Evolutionary conservation across 805 yeast species (phyloP).

Genomic region (Candida railenensis): DNA sequence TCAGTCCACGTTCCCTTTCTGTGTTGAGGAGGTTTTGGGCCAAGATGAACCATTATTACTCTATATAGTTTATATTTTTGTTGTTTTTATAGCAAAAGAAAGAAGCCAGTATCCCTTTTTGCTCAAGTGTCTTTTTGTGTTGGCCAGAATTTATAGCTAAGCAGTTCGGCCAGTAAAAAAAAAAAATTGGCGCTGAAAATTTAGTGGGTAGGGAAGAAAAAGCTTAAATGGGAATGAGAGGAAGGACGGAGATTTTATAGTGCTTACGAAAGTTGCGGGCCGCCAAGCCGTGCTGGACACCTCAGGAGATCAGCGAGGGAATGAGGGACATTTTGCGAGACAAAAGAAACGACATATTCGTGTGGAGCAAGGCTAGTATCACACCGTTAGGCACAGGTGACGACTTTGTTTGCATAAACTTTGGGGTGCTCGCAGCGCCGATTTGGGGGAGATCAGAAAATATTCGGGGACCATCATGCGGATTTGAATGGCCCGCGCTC

Average conservation of each 20-base stretch:
- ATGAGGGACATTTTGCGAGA: too few species aligned
- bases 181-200: too few species aligned
- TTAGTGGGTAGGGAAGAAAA: too few species aligned
- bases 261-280: too few species aligned
- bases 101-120: too few species aligned
- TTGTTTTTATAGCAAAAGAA: background rate
- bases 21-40: conserved; percentile 79
- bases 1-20: conserved; percentile 65
- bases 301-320: background rate
- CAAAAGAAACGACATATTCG: too few species aligned
- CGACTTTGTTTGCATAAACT: background rate
- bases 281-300: background rate
- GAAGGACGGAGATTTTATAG: background rate
- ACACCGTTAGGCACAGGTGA: background rate
- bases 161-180: too few species aligned
- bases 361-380: background rate
- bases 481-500: background rate
- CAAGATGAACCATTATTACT: conserved; percentile 77
- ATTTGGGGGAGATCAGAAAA: too few species aligned
- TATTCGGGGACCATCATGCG: background rate
- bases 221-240: background rate
- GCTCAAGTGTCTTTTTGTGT: too few species aligned
- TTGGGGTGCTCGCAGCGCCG: background rate
- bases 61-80: too few species aligned
- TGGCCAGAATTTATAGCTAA: too few species aligned